Evolutionary conservation across 305 asterid genomes (phyloP).

Genomic region (Rubia tinctorum): DNA sequence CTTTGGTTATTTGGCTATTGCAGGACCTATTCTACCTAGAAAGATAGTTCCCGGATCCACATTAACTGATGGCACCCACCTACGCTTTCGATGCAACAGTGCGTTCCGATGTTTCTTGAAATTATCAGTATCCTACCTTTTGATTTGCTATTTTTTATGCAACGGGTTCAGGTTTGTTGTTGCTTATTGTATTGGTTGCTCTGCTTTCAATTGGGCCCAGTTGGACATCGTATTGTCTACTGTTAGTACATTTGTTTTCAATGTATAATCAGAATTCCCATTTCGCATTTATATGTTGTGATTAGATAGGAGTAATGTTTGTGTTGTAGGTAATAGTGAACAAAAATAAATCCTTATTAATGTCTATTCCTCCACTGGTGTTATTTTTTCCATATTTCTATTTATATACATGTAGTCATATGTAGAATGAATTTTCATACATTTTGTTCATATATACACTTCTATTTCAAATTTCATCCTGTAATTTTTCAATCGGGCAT

Average conservation of each 20-base stretch:
- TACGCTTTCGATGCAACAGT: conserved; percentile 89
- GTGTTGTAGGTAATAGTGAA: conserved; percentile 83
- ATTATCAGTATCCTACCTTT: background rate
- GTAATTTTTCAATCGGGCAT: too few relatives aligned
- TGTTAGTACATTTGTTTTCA: conserved; percentile 35
- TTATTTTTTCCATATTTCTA: too few relatives aligned
- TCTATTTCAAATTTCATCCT: too few relatives aligned
- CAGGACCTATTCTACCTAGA: conserved; percentile 86
- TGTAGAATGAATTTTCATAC: too few relatives aligned
- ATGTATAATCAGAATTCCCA: background rate
- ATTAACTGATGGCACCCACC: conserved; percentile 75
- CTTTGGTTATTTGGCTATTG: conserved; percentile 63
- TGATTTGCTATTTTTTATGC: background rate
- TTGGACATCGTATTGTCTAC: conserved; percentile 61
- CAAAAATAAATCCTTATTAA: background rate
- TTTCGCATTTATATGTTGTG: background rate
- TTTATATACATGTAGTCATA: too few relatives aligned
- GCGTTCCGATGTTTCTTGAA: background rate
- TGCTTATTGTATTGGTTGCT: conserved; percentile 48
- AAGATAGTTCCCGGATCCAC: conserved; percentile 61
- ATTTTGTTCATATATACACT: too few relatives aligned
- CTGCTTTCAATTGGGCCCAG: conserved; percentile 62
- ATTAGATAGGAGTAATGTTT: background rate
- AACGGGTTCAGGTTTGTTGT: conserved; percentile 43
- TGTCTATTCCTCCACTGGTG: too few relatives aligned